These are phyloP conservation scores for Fereydounia khargensis DNA, from an alignment of 1,284 basidiomycete genomes.

Conservation along the genomic window DNA sequence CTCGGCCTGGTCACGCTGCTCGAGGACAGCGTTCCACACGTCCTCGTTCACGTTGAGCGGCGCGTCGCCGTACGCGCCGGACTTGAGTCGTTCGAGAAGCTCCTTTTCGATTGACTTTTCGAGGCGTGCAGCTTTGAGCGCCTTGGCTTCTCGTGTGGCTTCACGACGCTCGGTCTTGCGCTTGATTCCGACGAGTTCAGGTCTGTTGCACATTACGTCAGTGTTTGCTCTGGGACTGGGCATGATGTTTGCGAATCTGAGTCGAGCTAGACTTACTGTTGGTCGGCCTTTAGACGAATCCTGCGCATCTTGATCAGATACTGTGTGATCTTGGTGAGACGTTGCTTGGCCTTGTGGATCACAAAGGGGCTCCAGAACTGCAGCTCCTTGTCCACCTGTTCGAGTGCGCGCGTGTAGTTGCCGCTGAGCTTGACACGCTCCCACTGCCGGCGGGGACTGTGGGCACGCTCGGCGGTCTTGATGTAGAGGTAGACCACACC, in stretches of 20 bases:
- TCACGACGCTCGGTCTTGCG: constrained; percentile 97
- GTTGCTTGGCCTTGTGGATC: constrained; percentile 98
- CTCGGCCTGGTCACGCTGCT: constrained; percentile 24
- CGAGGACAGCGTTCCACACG: constrained; percentile 74
- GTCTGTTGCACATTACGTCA: too few relatives aligned
- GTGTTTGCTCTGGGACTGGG: constrained; percentile 62
- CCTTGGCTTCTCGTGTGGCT: constrained; percentile 87
- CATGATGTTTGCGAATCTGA: constrained; percentile 61
- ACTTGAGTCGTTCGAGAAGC: constrained; percentile 88
- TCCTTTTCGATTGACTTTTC: constrained; percentile 96
- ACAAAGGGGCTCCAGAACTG: constrained; percentile 97
- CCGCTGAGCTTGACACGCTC: constrained; percentile 88
- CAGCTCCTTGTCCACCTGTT: constrained; percentile 76
- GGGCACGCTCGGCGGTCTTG: constrained; percentile 96
- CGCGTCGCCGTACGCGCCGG: constrained; percentile 94
- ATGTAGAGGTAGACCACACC: constrained; percentile 92
- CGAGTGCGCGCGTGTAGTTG: constrained; percentile 90
- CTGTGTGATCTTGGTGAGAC: constrained; percentile 97
- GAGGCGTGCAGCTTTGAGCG: constrained; percentile 76
- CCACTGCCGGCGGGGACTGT: constrained; percentile 95
- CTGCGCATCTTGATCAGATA: constrained; percentile 98
- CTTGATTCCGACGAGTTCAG: constrained; percentile 89
- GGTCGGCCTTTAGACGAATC: constrained; percentile 70
- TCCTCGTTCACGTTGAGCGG: constrained; percentile 97
- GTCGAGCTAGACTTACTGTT: too few relatives aligned